Conservation (phyloP, 495 filamentous ascomycete species). For the Durotheca rogersii region DNA sequence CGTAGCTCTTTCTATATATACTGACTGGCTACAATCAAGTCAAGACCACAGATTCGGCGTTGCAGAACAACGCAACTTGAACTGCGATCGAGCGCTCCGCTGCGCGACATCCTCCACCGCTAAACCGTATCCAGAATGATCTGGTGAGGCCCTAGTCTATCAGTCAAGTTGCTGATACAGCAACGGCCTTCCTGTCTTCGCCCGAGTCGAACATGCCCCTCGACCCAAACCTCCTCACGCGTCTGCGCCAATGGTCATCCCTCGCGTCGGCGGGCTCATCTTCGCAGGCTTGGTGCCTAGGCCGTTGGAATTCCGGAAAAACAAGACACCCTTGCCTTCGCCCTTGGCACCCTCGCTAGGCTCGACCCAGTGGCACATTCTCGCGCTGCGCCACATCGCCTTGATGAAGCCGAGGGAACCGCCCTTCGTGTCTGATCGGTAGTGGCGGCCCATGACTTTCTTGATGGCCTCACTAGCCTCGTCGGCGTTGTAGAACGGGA, state of each 20-base stretch:
- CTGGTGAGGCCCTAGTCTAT: background rate
- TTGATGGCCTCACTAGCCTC: constrained; percentile 84
- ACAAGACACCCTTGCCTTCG: constrained; percentile 62
- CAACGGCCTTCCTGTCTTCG: background rate
- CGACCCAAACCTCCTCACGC: too few relatives aligned
- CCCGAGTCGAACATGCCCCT: background rate
- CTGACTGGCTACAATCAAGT: background rate
- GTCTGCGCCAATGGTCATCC: constrained; percentile 8
- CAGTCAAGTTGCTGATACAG: background rate
- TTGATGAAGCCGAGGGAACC: constrained; percentile 65
- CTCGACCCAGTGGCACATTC: constrained; percentile 77
- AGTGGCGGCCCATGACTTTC: constrained; percentile 78
- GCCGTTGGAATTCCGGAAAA: constrained; percentile 78
- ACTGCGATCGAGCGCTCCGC: background rate
- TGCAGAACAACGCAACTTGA: background rate
- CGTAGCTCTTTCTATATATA: background rate
- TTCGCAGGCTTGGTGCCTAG: constrained; percentile 64
- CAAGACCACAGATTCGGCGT: background rate
- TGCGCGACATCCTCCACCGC: background rate
- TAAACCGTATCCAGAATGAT: constrained; percentile 6
- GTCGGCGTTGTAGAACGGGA: constrained; percentile 90
- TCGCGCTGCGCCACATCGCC: constrained; percentile 63
- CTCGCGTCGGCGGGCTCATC: constrained; percentile 31
- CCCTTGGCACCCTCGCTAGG: constrained; percentile 64
- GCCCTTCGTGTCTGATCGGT: constrained; percentile 64